phyloP scores from a whole-genome alignment of 768 basidiomycete species.

The Termitomyces sp. region DNA sequence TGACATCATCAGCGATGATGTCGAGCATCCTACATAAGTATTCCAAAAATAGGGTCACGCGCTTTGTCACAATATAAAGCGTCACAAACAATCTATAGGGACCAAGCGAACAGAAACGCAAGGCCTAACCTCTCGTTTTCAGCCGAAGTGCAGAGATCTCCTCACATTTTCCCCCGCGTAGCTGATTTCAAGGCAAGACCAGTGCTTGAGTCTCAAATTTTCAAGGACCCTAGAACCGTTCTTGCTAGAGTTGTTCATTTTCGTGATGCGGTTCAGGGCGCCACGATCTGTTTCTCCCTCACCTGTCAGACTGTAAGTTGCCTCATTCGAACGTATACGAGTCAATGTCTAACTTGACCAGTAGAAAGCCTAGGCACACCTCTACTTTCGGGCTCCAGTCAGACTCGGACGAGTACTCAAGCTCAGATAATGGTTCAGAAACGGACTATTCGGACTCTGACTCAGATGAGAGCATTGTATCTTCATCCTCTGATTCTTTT shows the following conservation, averaged over 20 bases:
- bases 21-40: no score
- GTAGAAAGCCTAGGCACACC: constrained; percentile 25
- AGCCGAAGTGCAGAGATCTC: not conserved
- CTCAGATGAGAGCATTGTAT: constrained; percentile 20
- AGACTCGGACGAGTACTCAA: constrained; percentile 36
- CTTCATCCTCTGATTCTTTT: constrained; percentile 29
- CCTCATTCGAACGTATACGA: not conserved
- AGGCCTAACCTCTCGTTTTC: not conserved
- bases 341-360: not conserved
- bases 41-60: not conserved
- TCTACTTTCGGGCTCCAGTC: constrained; percentile 53
- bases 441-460: constrained; percentile 30
- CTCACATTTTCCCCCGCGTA: not conserved
- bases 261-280: constrained; percentile 46
- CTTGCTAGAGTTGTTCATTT: not conserved
- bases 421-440: constrained; percentile 23
- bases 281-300: constrained; percentile 18
- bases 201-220: not conserved
- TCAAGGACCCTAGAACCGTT: not conserved
- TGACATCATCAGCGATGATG: not conserved
- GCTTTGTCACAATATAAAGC: not conserved
- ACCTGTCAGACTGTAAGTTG: constrained; percentile 10
- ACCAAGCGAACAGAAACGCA: no score
- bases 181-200: not conserved
- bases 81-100: not conserved